Evolutionary conservation across 148 eudicot genomes (phyloP).

Genomic region (Rhododendron kiyosumense): DNA sequence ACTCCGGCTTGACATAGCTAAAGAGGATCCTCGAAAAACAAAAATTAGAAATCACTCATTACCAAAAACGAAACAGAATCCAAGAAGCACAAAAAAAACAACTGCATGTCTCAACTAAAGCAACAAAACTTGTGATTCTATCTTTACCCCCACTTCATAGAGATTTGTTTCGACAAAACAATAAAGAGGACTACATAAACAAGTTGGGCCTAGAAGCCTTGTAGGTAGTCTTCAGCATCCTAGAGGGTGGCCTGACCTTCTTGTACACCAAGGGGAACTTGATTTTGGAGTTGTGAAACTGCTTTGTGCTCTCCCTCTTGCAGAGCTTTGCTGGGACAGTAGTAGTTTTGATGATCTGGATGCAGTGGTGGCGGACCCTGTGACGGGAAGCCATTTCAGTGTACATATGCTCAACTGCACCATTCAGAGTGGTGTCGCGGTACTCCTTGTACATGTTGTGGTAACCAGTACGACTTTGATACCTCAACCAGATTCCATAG

Average conservation of each 20-base stretch:
- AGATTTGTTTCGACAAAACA: not conserved
- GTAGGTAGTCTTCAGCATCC: constrained; percentile 92
- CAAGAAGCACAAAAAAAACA: not conserved
- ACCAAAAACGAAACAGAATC: not conserved
- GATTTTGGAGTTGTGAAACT: constrained; percentile 63
- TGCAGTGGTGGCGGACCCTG: constrained; percentile 71
- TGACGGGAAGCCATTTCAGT: constrained; percentile 93
- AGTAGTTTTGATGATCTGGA: constrained; percentile 80
- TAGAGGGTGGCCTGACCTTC: constrained; percentile 68
- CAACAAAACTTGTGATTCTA: constrained; percentile 10
- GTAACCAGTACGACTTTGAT: constrained; percentile 78
- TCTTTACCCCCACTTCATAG: constrained; percentile 17
- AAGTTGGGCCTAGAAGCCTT: constrained; percentile 78
- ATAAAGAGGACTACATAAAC: constrained; percentile 46
- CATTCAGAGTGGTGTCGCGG: constrained; percentile 76
- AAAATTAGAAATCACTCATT: not conserved
- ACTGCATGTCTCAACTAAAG: not conserved
- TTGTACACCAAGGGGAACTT: constrained; percentile 77
- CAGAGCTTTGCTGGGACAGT: constrained; percentile 73
- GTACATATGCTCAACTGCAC: constrained; percentile 83
- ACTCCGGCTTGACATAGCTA: not conserved
- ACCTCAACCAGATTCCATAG: constrained; percentile 79
- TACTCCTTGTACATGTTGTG: constrained; percentile 96
- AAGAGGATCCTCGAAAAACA: not conserved
- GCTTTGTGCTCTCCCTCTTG: constrained; percentile 81